Evolutionary conservation across 108 stramenopile genomes (phyloP), one percentile per base, ranked within the genome.

Genomic region (Nitzschia palea): DNA sequence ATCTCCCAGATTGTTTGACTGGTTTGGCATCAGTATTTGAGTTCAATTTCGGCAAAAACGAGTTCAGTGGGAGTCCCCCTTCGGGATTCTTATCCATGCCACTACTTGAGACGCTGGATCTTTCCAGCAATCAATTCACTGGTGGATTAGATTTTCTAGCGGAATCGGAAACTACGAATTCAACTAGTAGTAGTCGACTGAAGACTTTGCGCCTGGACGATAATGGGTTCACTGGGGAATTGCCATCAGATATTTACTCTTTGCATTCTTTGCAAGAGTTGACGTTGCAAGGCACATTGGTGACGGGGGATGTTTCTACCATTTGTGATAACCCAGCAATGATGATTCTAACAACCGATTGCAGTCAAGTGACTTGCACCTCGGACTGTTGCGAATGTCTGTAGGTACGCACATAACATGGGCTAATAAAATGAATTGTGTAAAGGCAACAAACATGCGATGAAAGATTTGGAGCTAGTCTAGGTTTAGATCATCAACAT

Each of bases 1-100:
- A 47, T 18, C 34, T 81, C n/a, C 80, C 91, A 23, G 71, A 56
- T 30, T 84, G 80, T 50, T 62, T 93, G 50, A 70, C 71, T 1
- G 62, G 74, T 28, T 35, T 89, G 20, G 2, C 37, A 2, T 31
- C 12, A 5, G 29, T 75, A n/a, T 18, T 57, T 34, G 66, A 68
- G 30, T 55, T 75, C 29, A 33, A 62, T 0, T 30, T 67, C 12
- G 48, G 33, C 26, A 30, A 36, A 32, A 81, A 81, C 37, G 44
- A 65, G 0, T 47, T 73, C 9, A 27, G 27, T 31, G 64, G 64
- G 17, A 47, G 10, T 0, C 57, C 76, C 26, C 80, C 91, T 14
- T 65, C 43, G 31, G 70, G 73, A 44, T 73, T 89, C 55, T 67
- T 76, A 6, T 48, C 69, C 23, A 37, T 87, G 37, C 37, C 47